A percentile compares a stretch with the other conserved stretches of the same genome.
Conservation (phyloP, 2,329 filamentous ascomycete genomes). For the Tympanopsis confertula region DNA sequence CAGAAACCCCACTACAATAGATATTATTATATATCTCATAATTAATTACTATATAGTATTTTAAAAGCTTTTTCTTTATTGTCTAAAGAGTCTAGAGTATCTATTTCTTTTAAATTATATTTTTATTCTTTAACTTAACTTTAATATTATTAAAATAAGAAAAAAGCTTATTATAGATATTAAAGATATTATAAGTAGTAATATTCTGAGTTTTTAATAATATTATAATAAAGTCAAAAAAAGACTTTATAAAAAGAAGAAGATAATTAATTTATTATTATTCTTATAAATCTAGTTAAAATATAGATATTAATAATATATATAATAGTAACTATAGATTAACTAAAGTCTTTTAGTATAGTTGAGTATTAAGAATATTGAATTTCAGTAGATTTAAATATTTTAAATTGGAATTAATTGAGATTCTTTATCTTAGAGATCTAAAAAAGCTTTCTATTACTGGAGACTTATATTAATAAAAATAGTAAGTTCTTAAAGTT, state of each 20-base stretch:
- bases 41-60: neutral
- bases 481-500: neutral
- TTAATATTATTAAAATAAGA: neutral
- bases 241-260: neutral
- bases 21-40: neutral
- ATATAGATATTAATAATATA: slow-evolving; percentile 1
- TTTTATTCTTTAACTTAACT: neutral
- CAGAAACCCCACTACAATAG: no score
- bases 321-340: neutral
- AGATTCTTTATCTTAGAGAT: no score
- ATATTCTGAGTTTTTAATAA: neutral
- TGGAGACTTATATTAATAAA: neutral
- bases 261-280: slow-evolving; percentile 1
- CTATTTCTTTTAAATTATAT: neutral
- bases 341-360: neutral
- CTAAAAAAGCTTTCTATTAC: neutral
- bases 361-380: neutral
- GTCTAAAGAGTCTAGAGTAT: no score
- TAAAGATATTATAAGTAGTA: neutral
- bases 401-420: no score
- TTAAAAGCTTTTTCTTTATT: neutral
- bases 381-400: neutral
- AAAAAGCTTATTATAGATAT: neutral
- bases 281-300: neutral
- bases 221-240: neutral